Base-by-base conservation (phyloP, 176 grass and related monocot species). In the Raddia guianensis region DNA sequence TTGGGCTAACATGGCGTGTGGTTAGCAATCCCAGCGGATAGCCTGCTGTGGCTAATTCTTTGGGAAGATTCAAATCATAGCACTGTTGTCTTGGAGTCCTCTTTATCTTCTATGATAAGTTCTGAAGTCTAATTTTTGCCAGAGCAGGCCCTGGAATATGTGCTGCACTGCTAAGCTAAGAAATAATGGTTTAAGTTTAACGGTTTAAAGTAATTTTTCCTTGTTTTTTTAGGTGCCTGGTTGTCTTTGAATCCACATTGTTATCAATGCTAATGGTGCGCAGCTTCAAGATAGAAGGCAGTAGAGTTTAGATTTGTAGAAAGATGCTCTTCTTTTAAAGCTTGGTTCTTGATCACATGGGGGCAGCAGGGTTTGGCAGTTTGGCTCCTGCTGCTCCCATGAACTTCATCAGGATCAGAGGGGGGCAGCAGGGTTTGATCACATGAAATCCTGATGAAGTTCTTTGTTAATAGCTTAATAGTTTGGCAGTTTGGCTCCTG, bases 1-100 rank as follows among this genome's bases (percentile, higher is more conserved):
- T 43, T 14, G 60, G 12, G 51, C 42, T 80, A 66, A 74, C 52
- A 53, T 81, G 78, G 37, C 45, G 32, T 66, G 78, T 67, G 34
- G 47, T 62, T 63, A 71, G 55, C 47, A 11, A 43, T 69, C 70
- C 14, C 10, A 76, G 58, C 34, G 19, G 37, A 40, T 40, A 40
- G 37, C 37, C 37, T 40, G 37, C 1, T 40, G 3, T 40, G 37
- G 37, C 37, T 40, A 1, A 45, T 70, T 68, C 55, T 63, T 11
- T 40, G 59, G 12, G 72, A 53, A 82, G 68, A 72, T 65, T 33
- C 34, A 5, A 42, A 55, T 44, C 49, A 15, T 72, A 48, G 19
- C 16, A 37, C 48, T 56, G 32, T n/a, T 49, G 6, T 48, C 9
- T 11, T 45, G 1, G 12, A 46, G 35, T 20, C 9, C 3, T 67